phyloP scores from a whole-genome alignment of 2,329 filamentous ascomycete species.

The Tolypocladium endophyticum region DNA sequence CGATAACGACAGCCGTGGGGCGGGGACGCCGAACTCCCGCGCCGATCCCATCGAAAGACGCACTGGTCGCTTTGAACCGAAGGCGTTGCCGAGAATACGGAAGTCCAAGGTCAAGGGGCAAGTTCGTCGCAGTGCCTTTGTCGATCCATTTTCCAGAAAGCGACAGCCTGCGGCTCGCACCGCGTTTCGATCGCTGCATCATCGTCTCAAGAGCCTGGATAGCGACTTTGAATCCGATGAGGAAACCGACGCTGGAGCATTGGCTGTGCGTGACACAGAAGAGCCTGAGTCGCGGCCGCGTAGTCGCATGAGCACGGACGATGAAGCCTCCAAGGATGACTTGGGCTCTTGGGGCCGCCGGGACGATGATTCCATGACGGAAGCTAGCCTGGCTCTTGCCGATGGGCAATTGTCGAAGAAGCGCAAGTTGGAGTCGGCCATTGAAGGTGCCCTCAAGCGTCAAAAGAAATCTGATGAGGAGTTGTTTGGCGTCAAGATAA shows the following conservation, averaged over 20 bases:
- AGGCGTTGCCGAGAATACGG: slow-evolving; percentile 64
- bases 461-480: slow-evolving; percentile 75
- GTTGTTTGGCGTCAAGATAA: slow-evolving; percentile 56
- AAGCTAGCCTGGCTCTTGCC: slow-evolving; percentile 57
- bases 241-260: slow-evolving; percentile 48
- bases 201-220: slow-evolving; percentile 52
- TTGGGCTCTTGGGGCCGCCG: slow-evolving; percentile 34
- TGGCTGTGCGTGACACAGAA: slow-evolving; percentile 65
- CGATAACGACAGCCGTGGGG: slow-evolving; percentile 50
- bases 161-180: slow-evolving; percentile 48
- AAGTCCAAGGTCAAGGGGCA: slow-evolving; percentile 49
- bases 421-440: slow-evolving; percentile 58
- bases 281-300: slow-evolving; percentile 73
- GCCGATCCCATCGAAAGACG: slow-evolving; percentile 51
- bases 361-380: slow-evolving; percentile 60
- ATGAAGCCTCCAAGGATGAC: slow-evolving; percentile 41
- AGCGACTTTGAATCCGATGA: slow-evolving; percentile 82
- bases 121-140: slow-evolving; percentile 50
- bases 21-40: slow-evolving; percentile 56
- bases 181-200: slow-evolving; percentile 70
- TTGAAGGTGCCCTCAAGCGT: slow-evolving; percentile 63
- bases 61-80: slow-evolving; percentile 41
- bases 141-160: slow-evolving; percentile 55
- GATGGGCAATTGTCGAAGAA: slow-evolving; percentile 51
- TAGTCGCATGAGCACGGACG: slow-evolving; percentile 60